Base-by-base conservation (phyloP, 1,139 yeast species). In the Dujonia santamariae region DNA sequence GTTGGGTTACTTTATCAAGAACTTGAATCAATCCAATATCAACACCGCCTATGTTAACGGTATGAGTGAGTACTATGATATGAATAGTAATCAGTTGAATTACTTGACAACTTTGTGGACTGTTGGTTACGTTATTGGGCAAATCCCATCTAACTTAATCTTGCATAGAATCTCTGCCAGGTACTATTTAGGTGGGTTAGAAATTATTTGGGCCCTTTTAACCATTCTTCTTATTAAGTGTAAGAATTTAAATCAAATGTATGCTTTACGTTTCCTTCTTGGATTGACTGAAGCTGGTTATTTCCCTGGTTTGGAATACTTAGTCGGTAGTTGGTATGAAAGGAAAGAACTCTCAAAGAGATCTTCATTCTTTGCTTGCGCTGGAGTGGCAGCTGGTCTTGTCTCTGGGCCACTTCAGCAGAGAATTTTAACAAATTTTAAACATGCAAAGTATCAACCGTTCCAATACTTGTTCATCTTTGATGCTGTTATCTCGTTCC, bases 1-100 rank as follows among this genome's bases (percentile, higher is more conserved):
- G 63, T 46, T 66, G 38, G 76, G 76, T 18, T 56, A 56, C 32
- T 57, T 57, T 36, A 54, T 56, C 30, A 57, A 57, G 36, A 60
- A 62, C 30, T 57, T 75, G 40, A 70, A 74, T 43, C 75, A 68
- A 43, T 49, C 59, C 7, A 74, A 74, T 44, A 50, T 74, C 12
- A 56, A 68, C 23, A 72, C 75, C 7, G 80, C 85, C 2, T 80
- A 74, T 48, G 80, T 76, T 26, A 74, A 77, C 36, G 84, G 85
- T 14, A 76, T 80, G 84, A 59, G 66, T 37, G 80, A 78, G 41
- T 70, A 71, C 42, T 71, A 72, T 43, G 42, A 53, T 7, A 71
- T 79, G 71, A 53, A 57, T 36, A 65, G 64, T n/a, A 73, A 78
- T 44, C 80, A 79, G 44, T 72, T 68, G 40, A 72, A 78, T 40